These are phyloP conservation scores for Suhomyces choctaworum DNA, from an alignment of 1,139 yeast species.

Conservation along the genomic window DNA sequence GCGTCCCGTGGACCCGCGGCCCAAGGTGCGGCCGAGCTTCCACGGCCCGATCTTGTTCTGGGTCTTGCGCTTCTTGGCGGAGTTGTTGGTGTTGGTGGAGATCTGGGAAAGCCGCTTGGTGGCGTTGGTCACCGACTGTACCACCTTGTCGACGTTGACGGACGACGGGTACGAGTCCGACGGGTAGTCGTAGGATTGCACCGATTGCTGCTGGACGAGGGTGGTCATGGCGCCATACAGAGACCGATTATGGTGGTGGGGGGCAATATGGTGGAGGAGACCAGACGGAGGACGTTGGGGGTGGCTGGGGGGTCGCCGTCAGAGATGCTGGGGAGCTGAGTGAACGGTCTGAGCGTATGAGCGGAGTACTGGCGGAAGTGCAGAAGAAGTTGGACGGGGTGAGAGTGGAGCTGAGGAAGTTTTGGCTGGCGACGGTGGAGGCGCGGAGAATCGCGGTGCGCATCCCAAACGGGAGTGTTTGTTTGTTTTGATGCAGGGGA, in stretches of 20 bases:
- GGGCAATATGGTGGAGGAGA: background rate
- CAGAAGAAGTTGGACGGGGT: background rate
- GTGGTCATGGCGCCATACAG: constrained; percentile 26
- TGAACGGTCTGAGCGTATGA: no score
- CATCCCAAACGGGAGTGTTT: constrained; percentile 7
- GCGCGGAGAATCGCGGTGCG: constrained; percentile 9
- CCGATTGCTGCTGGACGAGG: constrained; percentile 25
- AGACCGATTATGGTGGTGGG: background rate
- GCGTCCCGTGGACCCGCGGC: constrained; percentile 93
- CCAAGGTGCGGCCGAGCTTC: constrained; percentile 92
- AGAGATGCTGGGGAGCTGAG: no score
- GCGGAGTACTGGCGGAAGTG: no score
- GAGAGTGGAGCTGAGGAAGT: background rate
- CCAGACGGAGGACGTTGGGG: background rate
- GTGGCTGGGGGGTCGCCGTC: background rate
- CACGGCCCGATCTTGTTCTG: constrained; percentile 91
- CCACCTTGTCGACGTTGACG: constrained; percentile 46
- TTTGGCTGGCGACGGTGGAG: constrained; percentile 7
- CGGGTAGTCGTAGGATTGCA: constrained; percentile 22
- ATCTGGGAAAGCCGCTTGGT: constrained; percentile 64
- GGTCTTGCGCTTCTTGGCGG: constrained; percentile 54
- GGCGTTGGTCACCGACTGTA: constrained; percentile 60
- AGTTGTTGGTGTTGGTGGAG: constrained; percentile 53
- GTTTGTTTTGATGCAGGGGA: constrained; percentile 11
- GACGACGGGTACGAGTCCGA: constrained; percentile 23